phyloP scores from a whole-genome alignment of 2,329 filamentous ascomycete genomes.

The Aspergillus japonicus region DNA sequence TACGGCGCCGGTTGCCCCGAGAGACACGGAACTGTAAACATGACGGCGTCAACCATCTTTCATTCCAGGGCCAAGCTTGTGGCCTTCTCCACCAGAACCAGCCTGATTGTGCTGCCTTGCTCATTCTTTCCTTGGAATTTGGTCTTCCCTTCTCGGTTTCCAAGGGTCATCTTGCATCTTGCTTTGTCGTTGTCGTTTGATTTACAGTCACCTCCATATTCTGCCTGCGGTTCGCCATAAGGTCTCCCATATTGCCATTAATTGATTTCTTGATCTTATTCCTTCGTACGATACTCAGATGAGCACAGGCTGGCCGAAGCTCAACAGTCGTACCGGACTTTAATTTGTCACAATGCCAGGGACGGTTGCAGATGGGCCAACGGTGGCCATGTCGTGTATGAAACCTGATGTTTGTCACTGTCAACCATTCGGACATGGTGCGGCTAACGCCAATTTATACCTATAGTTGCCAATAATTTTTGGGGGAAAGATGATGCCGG shows the following conservation, averaged over 20 bases:
- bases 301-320: slow-evolving; percentile 40
- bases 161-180: slow-evolving; percentile 3
- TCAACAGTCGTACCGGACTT: slow-evolving; percentile 22
- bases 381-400: slow-evolving; percentile 68
- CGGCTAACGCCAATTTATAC: slow-evolving; percentile 7
- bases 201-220: background rate
- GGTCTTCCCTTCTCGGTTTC: slow-evolving; percentile 9
- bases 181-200: slow-evolving; percentile 9
- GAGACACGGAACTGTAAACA: slow-evolving; percentile 30
- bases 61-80: slow-evolving; percentile 18
- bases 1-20: slow-evolving; percentile 28
- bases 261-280: slow-evolving; percentile 5
- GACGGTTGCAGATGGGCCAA: slow-evolving; percentile 60
- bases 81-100: slow-evolving; percentile 25
- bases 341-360: slow-evolving; percentile 55
- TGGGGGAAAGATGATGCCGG: slow-evolving; percentile 99
- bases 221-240: background rate
- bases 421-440: background rate
- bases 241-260: slow-evolving; percentile 7
- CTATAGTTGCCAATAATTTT: slow-evolving; percentile 90
- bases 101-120: slow-evolving; percentile 17
- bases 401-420: background rate
- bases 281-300: slow-evolving; percentile 21
- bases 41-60: slow-evolving; percentile 12
- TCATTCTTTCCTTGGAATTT: slow-evolving; percentile 6